phyloP scores from a whole-genome alignment of 192 early-diverging fungal genomes.

The Polychytrium aggregatum region DNA sequence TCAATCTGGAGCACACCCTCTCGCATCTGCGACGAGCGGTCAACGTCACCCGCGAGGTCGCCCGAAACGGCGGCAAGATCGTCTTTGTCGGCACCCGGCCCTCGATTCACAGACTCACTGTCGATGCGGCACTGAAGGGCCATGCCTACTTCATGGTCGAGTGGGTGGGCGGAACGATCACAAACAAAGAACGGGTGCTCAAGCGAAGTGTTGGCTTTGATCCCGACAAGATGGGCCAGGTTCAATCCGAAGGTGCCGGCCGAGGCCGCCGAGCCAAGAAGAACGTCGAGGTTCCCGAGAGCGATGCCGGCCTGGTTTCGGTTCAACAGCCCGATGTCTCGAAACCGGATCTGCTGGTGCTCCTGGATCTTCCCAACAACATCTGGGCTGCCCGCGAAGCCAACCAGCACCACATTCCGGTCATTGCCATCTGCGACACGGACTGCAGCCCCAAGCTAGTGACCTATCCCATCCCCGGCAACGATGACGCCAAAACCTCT shows the following conservation, averaged over 20 bases:
- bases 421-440: conserved; percentile 84
- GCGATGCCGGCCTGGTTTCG: conserved; percentile 27
- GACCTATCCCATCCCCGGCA: conserved; percentile 87
- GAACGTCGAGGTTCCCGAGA: conserved; percentile 3
- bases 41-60: conserved; percentile 56
- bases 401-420: conserved; percentile 64
- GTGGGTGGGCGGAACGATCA: conserved; percentile 84
- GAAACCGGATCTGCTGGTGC: conserved; percentile 71
- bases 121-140: conserved; percentile 65
- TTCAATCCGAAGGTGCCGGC: background rate
- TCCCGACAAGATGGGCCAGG: conserved; percentile 28
- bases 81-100: conserved; percentile 76
- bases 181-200: conserved; percentile 67
- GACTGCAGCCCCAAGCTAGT: conserved; percentile 77
- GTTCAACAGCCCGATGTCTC: conserved; percentile 25
- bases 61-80: conserved; percentile 66
- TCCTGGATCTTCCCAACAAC: conserved; percentile 78
- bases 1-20: conserved; percentile 88
- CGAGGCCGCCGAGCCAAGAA: too few relatives aligned
- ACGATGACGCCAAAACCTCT: conserved; percentile 75
- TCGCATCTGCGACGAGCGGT: conserved; percentile 71
- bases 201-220: conserved; percentile 34
- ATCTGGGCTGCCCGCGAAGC: conserved; percentile 71
- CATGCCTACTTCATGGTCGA: conserved; percentile 70
- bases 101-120: conserved; percentile 48